Evolutionary conservation across 106 monocot species (phyloP), one percentile per base, ranked within the genome.

Genomic region (Gastrodia elata): DNA sequence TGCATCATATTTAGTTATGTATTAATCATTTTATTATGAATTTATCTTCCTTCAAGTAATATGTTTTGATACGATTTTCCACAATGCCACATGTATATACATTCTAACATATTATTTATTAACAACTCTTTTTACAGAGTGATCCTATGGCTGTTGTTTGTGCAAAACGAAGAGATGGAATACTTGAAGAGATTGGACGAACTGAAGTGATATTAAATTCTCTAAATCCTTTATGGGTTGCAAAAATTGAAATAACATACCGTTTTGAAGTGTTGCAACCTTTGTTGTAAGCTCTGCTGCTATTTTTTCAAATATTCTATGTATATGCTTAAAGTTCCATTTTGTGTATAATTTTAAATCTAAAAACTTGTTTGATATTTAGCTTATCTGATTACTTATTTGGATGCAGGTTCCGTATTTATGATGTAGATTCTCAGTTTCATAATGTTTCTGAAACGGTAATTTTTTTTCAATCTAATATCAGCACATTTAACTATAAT

Each of bases 141-240:
- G 91, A 98, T 68, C 91, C 98, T 18, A 88, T 98, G 98, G 85
- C 81, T 71, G 83, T 98, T 74, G 55, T 91, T 68, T 93, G 83
- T 85, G 65, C 84, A 49, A 93, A 89, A 79, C 75, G 74, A 81
- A 82, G 77, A 85, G 91, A 98, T 77, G 98, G 98, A 74, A 74
- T 73, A 57, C 88, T 98, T 74, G 93, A 91, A 79, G 98, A 98
- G 71, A 82, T 98, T 77, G 88, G 88, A 39, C 93, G 93, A 39
- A 93, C 93, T 70, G 98, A 98, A 91, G 93, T 98, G 48, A 72
- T 91, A 55, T 77, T 85, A 65, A 98, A 98, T 93, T 85, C 98
- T 81, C 79, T 91, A 75, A 82, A 88, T 78, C 98, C 98, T 80
- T 30, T 48, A 41, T 98, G 98, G 98, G 68, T 85, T 76, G 79